Percentiles rank a stretch among this genome's conserved stretches.
Evolutionary conservation across 1,139 yeast genomes (phyloP).

Genomic region (Geotrichum fermentans): DNA sequence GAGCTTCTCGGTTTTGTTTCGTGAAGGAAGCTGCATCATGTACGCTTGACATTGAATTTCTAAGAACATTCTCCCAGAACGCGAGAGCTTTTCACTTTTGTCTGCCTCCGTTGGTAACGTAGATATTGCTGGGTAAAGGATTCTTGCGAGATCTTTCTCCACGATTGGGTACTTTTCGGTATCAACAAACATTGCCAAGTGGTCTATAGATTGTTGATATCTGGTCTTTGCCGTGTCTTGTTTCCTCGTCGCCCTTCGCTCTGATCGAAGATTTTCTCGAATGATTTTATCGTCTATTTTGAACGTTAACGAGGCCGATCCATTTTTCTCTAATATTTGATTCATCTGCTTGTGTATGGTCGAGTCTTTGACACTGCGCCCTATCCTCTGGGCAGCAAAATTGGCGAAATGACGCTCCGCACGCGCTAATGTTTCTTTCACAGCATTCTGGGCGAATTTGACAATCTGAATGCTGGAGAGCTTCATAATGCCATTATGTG

Average conservation of each 20-base stretch:
- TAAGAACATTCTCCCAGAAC: constrained; percentile 6
- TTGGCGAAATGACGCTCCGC: no score
- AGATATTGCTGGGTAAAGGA: constrained; percentile 9
- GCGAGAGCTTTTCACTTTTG: not conserved
- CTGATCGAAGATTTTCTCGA: not conserved
- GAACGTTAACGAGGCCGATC: constrained; percentile 8
- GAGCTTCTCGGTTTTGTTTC: not conserved
- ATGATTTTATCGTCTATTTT: constrained; percentile 7
- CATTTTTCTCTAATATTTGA: constrained; percentile 4
- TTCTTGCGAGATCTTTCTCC: not conserved
- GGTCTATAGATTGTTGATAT: not conserved
- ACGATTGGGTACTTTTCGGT: not conserved
- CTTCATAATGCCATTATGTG: constrained; percentile 3
- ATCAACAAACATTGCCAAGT: not conserved
- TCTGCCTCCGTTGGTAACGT: constrained; percentile 7
- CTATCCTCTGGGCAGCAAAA: not conserved
- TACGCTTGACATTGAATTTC: constrained; percentile 12
- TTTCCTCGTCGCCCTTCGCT: not conserved
- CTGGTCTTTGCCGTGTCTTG: not conserved
- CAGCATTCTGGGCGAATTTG: constrained; percentile 5
- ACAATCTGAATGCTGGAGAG: constrained; percentile 2
- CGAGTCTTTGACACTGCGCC: not conserved
- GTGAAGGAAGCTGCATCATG: constrained; percentile 11
- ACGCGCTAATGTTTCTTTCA: constrained; percentile 3
- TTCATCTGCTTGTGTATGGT: constrained; percentile 5